Evolutionary conservation across 768 basidiomycete species (phyloP).

Genomic region (Tricholoma hemisulphureum): DNA sequence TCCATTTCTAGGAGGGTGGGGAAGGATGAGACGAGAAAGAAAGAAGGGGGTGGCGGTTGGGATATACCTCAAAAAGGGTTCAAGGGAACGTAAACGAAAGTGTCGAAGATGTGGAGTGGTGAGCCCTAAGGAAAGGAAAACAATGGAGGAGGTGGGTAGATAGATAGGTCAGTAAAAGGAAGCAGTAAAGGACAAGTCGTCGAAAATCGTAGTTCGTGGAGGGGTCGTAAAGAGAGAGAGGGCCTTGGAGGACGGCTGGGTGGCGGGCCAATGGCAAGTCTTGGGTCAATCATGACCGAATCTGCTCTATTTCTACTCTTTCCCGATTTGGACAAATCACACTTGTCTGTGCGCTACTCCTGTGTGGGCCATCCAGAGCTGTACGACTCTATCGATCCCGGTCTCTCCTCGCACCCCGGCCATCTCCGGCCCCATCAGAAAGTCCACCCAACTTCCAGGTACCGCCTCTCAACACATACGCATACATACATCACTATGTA

Average conservation of each 20-base stretch:
- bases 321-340: conserved; percentile 15
- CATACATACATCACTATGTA: too few relatives aligned
- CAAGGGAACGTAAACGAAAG: conserved; percentile 31
- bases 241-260: conserved; percentile 28
- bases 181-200: conserved; percentile 52
- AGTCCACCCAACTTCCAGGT: not conserved
- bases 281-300: conserved; percentile 33
- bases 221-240: conserved; percentile 56
- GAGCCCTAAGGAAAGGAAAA: conserved; percentile 13
- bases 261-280: conserved; percentile 34
- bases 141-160: conserved; percentile 10
- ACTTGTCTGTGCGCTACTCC: not conserved
- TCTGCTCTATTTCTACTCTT: conserved; percentile 35
- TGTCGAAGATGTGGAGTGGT: conserved; percentile 25
- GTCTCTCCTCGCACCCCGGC: not conserved
- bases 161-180: conserved; percentile 34
- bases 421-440: conserved; percentile 10
- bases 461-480: too few relatives aligned
- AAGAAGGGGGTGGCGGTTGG: conserved; percentile 10
- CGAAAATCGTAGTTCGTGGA: conserved; percentile 42
- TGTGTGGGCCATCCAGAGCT: too few relatives aligned
- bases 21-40: conserved; percentile 15
- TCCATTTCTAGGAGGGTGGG: conserved; percentile 79
- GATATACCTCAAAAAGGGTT: conserved; percentile 31
- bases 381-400: not conserved